Base-by-base conservation (phyloP, 148 eudicot genomes). In the Heliamphora exappendiculata region DNA sequence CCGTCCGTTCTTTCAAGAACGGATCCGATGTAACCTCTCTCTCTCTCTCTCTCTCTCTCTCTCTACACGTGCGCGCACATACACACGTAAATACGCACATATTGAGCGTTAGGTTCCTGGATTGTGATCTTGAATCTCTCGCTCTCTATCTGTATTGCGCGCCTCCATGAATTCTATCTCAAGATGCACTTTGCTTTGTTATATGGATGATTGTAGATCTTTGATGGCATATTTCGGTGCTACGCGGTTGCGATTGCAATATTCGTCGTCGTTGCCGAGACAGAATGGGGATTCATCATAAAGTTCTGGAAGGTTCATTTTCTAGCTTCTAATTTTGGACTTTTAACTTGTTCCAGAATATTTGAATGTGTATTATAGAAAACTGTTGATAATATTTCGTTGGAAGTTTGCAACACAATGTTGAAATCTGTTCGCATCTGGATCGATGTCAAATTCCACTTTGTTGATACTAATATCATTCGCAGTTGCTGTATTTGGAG, bases 191-290 rank as follows among this genome's bases (percentile, higher is more conserved):
- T 22, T 28, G 55, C 0, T 34, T 45, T 9, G 51, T 13, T 59
- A 55, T 42, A 13, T 66, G 41, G 24, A 19, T 34, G 17, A 42
- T 37, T 70, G 83, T 75, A 95, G 98, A 79, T 92, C 45, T 92
- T 95, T 80, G 96, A 92, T 66, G 98, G 94, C 13, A 90, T 90
- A 70, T 92, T 92, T 70, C 91, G 97, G 81, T 95, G 97, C 78
- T 95, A 88, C 75, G 96, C 98, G 53, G 96, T 95, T 28, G 81
- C 26, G 19, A 72, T 92, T 31, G 96, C 91, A 14, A 19, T 91
- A 0, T 62, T 92, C 62, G 92, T 89, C 76, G 88, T 87, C 22
- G 84, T 92, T 71, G 91, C 93, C 11, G 98, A 95, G 88, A 95
- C 98, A 0, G 98, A 95, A 75, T 95, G 97, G 98, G 84, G 75